Percentiles rank a stretch among this genome's conserved stretches.
Evolutionary conservation across 1,284 basidiomycete genomes (phyloP).

Genomic region (Trametes polyzona): DNA sequence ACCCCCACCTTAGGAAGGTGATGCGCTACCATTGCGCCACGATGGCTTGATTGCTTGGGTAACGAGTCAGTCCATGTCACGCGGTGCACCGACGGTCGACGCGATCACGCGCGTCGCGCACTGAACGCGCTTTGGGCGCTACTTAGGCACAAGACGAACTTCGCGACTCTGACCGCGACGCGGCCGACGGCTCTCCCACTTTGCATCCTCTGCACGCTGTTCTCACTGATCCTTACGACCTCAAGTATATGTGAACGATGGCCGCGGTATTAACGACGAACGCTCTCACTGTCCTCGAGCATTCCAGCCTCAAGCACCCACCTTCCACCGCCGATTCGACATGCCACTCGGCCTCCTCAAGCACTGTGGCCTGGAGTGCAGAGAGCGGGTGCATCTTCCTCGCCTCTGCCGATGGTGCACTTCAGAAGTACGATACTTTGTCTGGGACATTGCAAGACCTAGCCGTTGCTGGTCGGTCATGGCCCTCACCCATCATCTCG

Average conservation of each 20-base stretch:
- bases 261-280: slow-evolving; percentile 29
- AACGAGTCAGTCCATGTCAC: no score
- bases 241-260: slow-evolving; percentile 20
- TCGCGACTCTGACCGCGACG: background rate
- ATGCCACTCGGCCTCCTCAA: slow-evolving; percentile 46
- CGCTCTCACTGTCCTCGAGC: slow-evolving; percentile 45
- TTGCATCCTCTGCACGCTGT: background rate
- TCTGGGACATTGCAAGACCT: slow-evolving; percentile 43
- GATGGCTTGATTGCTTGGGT: slow-evolving; percentile 17
- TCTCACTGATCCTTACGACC: background rate
- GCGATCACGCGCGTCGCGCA: slow-evolving; percentile 21
- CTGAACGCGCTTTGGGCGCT: slow-evolving; percentile 2
- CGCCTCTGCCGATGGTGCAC: slow-evolving; percentile 42
- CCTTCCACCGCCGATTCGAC: slow-evolving; percentile 41
- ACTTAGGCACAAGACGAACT: background rate
- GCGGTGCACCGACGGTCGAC: background rate
- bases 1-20: slow-evolving; percentile 36
- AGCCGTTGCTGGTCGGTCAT: slow-evolving; percentile 37
- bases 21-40: slow-evolving; percentile 36
- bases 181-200: background rate
- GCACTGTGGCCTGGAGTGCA: slow-evolving; percentile 54
- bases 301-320: slow-evolving; percentile 47
- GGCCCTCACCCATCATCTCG: slow-evolving; percentile 38
- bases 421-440: slow-evolving; percentile 55
- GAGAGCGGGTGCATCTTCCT: slow-evolving; percentile 60